These are phyloP conservation scores for Penicillium brasilianum DNA, from an alignment of 2,329 filamentous ascomycete species.

Conservation along the genomic window DNA sequence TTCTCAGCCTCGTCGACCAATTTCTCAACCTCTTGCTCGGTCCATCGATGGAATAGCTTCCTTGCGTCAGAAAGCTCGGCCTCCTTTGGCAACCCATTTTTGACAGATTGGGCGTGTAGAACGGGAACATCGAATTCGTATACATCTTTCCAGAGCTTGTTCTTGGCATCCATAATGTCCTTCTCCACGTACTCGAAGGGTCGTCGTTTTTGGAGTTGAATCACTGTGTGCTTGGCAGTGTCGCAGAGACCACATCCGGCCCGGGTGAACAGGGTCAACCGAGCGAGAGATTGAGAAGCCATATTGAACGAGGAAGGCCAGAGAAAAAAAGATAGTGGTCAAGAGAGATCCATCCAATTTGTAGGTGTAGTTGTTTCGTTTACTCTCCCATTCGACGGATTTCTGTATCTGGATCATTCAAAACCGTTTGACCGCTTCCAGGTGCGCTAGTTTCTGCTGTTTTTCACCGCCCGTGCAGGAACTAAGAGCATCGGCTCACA, in stretches of 20 bases:
- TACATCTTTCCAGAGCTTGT: conserved; percentile 62
- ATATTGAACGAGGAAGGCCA: neutral
- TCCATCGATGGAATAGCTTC: conserved; percentile 68
- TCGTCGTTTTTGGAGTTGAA: conserved; percentile 57
- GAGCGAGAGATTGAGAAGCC: conserved; percentile 24
- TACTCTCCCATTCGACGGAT: no score
- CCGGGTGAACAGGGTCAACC: conserved; percentile 66
- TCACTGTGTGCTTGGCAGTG: conserved; percentile 62
- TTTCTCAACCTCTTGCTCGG: conserved; percentile 60
- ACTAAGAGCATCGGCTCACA: no score
- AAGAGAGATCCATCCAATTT: no score
- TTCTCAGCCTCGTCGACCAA: conserved; percentile 58
- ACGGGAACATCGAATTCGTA: conserved; percentile 71
- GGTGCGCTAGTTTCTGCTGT: no score
- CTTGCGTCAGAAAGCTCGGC: conserved; percentile 63
- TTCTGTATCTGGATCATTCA: no score
- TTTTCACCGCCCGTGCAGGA: no score
- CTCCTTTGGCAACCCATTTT: conserved; percentile 50
- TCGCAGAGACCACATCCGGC: conserved; percentile 65
- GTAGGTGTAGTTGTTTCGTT: no score
- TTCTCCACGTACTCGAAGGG: conserved; percentile 57
- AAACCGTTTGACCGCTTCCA: no score
- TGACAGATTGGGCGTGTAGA: conserved; percentile 60
- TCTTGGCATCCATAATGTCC: conserved; percentile 61
- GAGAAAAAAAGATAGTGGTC: no score